A percentile compares a stretch with the other conserved stretches of the same genome.
Evolutionary conservation across 257 asterid genomes (phyloP).

Genomic region (Eucommia ulmoides): DNA sequence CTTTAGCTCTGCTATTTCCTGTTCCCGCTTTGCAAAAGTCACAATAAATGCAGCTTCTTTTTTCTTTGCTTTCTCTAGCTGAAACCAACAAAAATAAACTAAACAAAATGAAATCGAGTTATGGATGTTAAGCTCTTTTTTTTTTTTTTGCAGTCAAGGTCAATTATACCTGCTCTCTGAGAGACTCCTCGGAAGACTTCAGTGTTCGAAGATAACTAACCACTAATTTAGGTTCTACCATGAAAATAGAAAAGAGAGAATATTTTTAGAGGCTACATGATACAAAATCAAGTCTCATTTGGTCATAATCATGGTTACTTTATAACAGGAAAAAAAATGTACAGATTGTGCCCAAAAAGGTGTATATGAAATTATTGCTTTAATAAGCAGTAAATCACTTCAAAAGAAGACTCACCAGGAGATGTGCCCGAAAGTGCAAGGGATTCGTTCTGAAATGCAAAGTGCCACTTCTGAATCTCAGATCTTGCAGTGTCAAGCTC

Average conservation of each 20-base stretch:
- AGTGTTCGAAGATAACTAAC: constrained; percentile 64
- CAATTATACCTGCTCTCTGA: constrained; percentile 75
- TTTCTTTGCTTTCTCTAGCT: constrained; percentile 92
- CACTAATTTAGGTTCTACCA: constrained; percentile 52
- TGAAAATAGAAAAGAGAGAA: constrained; percentile 7
- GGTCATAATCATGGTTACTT: background rate
- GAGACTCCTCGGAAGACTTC: constrained; percentile 80
- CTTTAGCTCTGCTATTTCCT: constrained; percentile 98
- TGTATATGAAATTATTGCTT: background rate
- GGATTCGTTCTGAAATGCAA: constrained; percentile 73
- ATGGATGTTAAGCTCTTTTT: background rate
- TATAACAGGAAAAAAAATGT: background rate
- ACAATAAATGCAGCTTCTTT: constrained; percentile 96
- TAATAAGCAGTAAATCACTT: background rate
- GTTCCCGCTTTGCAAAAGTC: constrained; percentile 95
- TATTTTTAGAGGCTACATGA: constrained; percentile 5
- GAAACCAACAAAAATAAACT: constrained; percentile 13
- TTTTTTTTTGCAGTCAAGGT: background rate
- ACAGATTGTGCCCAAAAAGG: background rate
- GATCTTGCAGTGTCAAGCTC: constrained; percentile 73
- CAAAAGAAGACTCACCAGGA: constrained; percentile 53
- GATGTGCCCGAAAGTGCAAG: constrained; percentile 52
- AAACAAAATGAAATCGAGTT: background rate
- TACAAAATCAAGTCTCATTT: background rate
- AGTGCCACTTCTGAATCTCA: constrained; percentile 88